phyloP scores from a whole-genome alignment of 2,329 filamentous ascomycete genomes.

The Cucurbitaria berberidis region DNA sequence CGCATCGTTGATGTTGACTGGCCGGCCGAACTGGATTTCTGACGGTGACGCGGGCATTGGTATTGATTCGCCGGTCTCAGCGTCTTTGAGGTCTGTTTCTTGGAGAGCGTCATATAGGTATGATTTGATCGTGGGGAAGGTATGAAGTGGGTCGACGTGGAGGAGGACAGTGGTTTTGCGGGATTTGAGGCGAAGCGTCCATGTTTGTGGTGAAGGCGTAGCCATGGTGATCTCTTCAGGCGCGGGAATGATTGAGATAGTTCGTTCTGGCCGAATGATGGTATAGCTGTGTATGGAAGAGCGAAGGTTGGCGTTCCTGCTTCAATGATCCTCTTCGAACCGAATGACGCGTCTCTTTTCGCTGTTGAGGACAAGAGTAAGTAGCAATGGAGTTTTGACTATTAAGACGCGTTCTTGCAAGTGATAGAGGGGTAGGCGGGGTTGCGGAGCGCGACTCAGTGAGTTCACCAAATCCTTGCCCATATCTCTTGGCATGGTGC shows the following conservation, averaged over 20 bases:
- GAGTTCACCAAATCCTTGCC: constrained; percentile 3
- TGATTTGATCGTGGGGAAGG: constrained; percentile 49
- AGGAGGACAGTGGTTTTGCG: constrained; percentile 55
- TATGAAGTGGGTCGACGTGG: constrained; percentile 52
- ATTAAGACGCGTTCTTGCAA: constrained; percentile 4
- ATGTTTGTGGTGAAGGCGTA: constrained; percentile 35
- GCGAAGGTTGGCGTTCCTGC: not conserved
- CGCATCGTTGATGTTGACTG: constrained; percentile 50
- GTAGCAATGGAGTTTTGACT: not conserved
- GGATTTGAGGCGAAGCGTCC: constrained; percentile 57
- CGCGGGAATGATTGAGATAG: constrained; percentile 1
- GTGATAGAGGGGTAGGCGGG: constrained; percentile 12
- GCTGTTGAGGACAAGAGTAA: not conserved
- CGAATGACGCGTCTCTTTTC: constrained; percentile 6
- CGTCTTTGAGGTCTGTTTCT: constrained; percentile 45
- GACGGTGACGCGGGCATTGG: constrained; percentile 48
- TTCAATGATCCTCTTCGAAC: not conserved
- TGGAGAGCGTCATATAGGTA: constrained; percentile 51
- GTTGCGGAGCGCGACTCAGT: constrained; percentile 8
- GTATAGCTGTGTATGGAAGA: not conserved
- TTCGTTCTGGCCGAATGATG: too few relatives aligned
- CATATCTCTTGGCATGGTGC: constrained; percentile 27
- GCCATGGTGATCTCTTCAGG: constrained; percentile 18
- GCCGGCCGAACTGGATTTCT: constrained; percentile 51
- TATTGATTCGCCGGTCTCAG: constrained; percentile 41